Percentiles rank a stretch among this genome's conserved stretches.
These are phyloP conservation scores for Candida corydali DNA, from an alignment of 805 yeast genomes.

Conservation along the genomic window DNA sequence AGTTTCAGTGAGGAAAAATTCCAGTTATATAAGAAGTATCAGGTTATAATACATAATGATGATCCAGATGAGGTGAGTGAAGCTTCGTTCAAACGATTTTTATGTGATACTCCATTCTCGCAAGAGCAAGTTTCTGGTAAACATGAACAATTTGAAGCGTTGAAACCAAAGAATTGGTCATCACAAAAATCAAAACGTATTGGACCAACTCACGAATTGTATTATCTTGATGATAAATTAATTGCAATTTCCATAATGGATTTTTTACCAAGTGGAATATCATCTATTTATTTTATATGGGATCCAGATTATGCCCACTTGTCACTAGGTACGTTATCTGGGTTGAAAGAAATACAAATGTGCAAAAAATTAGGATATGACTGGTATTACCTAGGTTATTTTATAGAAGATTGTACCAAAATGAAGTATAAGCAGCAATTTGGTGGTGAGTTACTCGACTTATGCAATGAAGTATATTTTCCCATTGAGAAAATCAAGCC, in stretches of 20 bases:
- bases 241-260: slow-evolving; percentile 78
- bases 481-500: slow-evolving; percentile 29
- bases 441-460: slow-evolving; percentile 70
- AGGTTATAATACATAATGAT: slow-evolving; percentile 66
- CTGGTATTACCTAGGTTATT: slow-evolving; percentile 77
- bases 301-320: slow-evolving; percentile 71
- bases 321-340: slow-evolving; percentile 76
- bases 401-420: slow-evolving; percentile 72
- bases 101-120: slow-evolving; percentile 65
- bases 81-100: slow-evolving; percentile 55
- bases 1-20: slow-evolving; percentile 55
- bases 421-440: slow-evolving; percentile 79
- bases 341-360: slow-evolving; percentile 63
- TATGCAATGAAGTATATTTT: slow-evolving; percentile 43
- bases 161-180: slow-evolving; percentile 36
- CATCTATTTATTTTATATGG: slow-evolving; percentile 86
- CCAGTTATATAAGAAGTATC: slow-evolving; percentile 63
- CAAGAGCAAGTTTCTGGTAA: slow-evolving; percentile 20
- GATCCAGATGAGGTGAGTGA: slow-evolving; percentile 39
- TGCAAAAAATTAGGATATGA: slow-evolving; percentile 41
- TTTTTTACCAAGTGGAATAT: slow-evolving; percentile 67
- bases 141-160: slow-evolving; percentile 17
- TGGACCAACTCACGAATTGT: slow-evolving; percentile 80
- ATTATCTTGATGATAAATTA: slow-evolving; percentile 57
- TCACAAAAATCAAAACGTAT: slow-evolving; percentile 12